A percentile compares a stretch with the other conserved stretches of the same genome.
Conservation (phyloP, 2,329 filamentous ascomycete genomes). For the Pyrenochaeta sp. region DNA sequence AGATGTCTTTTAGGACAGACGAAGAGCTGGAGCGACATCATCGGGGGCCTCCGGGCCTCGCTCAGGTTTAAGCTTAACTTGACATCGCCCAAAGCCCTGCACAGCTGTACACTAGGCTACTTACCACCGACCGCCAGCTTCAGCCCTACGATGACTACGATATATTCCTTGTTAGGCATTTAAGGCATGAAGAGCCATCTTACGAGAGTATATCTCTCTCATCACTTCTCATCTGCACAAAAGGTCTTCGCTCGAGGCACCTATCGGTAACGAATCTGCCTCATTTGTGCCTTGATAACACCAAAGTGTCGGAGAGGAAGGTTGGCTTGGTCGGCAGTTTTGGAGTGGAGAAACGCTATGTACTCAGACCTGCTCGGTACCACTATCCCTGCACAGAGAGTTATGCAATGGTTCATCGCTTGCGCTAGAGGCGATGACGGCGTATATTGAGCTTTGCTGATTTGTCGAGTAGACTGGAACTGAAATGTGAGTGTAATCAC, state of each 20-base stretch:
- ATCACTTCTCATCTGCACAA: not conserved
- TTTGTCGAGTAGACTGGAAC: not conserved
- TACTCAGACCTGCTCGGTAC: conserved; percentile 1
- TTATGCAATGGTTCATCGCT: conserved; percentile 6
- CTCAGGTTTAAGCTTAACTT: not conserved
- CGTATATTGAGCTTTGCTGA: not conserved
- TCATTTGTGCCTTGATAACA: not conserved
- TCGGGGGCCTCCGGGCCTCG: not conserved
- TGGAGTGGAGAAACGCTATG: not conserved
- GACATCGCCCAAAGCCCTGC: not conserved
- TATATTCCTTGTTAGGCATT: not conserved
- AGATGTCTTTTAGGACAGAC: conserved; percentile 19
- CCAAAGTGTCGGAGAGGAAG: not conserved
- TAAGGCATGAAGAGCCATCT: not conserved
- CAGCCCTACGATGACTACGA: not conserved
- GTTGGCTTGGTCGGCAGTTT: not conserved
- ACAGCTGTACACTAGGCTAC: not conserved
- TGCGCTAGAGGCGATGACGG: conserved; percentile 5
- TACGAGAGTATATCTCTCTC: not conserved
- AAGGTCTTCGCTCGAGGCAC: not conserved
- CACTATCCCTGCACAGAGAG: not conserved
- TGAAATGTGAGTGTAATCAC: not conserved
- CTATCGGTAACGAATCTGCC: not conserved
- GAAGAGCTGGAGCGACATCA: conserved; percentile 1
- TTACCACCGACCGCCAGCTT: conserved; percentile 1